These are phyloP conservation scores for Ustanciosporium gigantosporum DNA, from an alignment of 1,284 basidiomycete species.

Conservation along the genomic window DNA sequence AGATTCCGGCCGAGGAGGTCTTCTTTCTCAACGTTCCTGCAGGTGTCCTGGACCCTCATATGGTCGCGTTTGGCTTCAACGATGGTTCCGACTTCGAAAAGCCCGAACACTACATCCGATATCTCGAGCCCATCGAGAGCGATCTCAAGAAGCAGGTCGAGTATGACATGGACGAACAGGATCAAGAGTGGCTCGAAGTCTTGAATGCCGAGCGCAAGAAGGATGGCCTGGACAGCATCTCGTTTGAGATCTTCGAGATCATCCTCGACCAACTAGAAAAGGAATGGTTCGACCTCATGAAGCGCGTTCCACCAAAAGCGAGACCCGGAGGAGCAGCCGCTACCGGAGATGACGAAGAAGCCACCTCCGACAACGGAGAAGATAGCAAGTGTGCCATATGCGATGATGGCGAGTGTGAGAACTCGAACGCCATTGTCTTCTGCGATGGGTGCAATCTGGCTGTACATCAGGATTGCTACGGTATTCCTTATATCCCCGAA, in stretches of 20 bases:
- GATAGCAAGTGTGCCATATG: constrained; percentile 87
- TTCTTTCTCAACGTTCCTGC: constrained; percentile 28
- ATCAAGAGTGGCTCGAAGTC: constrained; percentile 90
- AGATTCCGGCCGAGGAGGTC: constrained; percentile 42
- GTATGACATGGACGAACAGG: constrained; percentile 99
- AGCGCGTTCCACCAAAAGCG: constrained; percentile 40
- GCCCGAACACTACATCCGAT: constrained; percentile 84
- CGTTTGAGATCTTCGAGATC: constrained; percentile 88
- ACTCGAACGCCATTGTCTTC: constrained; percentile 98
- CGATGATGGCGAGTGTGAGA: constrained; percentile 97
- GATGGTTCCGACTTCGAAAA: constrained; percentile 75
- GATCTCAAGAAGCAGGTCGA: constrained; percentile 92
- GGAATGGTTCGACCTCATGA: constrained; percentile 88
- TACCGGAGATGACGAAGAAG: constrained; percentile 27
- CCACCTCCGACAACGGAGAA: constrained; percentile 43
- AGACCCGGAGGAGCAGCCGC: constrained; percentile 17
- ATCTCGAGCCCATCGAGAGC: constrained; percentile 89
- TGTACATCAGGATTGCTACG: constrained; percentile 99
- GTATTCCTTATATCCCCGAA: constrained; percentile 98
- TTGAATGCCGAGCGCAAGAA: constrained; percentile 82
- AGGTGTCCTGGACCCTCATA: constrained; percentile 41
- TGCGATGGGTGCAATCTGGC: constrained; percentile 99
- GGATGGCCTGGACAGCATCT: constrained; percentile 69
- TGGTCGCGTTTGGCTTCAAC: constrained; percentile 65
- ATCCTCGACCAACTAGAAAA: constrained; percentile 97